A percentile compares a stretch with the other conserved stretches of the same genome.
phyloP scores from a whole-genome alignment of 2,329 filamentous ascomycete species.

The Colletotrichum aenigma region DNA sequence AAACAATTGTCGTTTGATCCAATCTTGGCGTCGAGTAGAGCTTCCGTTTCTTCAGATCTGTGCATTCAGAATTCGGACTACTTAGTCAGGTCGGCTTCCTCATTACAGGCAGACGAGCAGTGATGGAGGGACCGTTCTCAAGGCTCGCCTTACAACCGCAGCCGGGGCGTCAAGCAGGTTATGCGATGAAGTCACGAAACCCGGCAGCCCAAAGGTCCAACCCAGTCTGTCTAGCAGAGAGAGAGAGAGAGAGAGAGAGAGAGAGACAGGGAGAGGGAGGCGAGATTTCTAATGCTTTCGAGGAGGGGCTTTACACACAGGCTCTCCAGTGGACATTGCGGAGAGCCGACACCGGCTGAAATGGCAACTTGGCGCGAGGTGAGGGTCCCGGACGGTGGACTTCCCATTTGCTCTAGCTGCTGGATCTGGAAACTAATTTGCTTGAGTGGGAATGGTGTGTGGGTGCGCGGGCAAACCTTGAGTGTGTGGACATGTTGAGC shows the following conservation, averaged over 20 bases:
- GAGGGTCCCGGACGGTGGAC: neutral
- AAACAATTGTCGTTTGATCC: constrained; percentile 17
- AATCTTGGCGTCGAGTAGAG: constrained; percentile 14
- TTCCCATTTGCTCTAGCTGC: neutral
- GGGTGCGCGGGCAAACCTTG: neutral
- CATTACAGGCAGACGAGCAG: neutral
- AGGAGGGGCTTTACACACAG: neutral
- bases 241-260: no score
- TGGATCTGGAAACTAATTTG: neutral
- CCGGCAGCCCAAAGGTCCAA: neutral
- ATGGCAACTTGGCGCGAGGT: constrained; percentile 8
- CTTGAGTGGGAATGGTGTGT: neutral
- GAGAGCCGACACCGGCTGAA: constrained; percentile 4
- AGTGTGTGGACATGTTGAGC: neutral
- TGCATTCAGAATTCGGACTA: neutral
- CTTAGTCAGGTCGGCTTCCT: constrained; percentile 7
- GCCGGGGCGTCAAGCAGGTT: neutral
- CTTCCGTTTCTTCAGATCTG: neutral
- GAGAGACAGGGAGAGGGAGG: neutral
- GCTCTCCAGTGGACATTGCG: neutral
- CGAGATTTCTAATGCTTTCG: neutral
- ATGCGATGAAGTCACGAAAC: constrained; percentile 5
- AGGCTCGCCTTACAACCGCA: neutral
- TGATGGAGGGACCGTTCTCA: neutral
- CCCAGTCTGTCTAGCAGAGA: neutral